A percentile compares a stretch with the other conserved stretches of the same genome.
phyloP scores from a whole-genome alignment of 345 rosid genomes.

The Conringia planisiliqua region DNA sequence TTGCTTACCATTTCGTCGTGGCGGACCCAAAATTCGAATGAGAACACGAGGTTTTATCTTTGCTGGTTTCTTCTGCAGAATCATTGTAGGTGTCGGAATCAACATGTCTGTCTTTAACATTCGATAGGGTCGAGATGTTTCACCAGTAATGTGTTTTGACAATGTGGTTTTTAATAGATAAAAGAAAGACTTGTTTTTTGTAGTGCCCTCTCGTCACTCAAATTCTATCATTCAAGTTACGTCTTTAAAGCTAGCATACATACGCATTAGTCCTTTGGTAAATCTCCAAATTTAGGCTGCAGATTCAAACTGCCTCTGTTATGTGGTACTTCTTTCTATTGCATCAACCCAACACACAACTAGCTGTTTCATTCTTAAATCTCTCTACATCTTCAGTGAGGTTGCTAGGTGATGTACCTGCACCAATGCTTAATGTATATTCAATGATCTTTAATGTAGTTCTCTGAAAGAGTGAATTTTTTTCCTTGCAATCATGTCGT shows the following conservation, averaged over 20 bases:
- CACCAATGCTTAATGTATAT: background rate
- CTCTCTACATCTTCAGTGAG: background rate
- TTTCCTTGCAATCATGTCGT: background rate
- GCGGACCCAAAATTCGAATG: conserved; percentile 75
- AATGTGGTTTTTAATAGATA: background rate
- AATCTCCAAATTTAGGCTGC: conserved; percentile 31
- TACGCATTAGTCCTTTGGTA: background rate
- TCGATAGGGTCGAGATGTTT: conserved; percentile 4
- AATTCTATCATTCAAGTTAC: background rate
- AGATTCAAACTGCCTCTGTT: background rate
- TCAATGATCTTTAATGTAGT: background rate
- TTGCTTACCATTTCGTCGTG: conserved; percentile 72
- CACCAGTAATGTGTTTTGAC: conserved; percentile 3
- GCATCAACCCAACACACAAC: too few species aligned
- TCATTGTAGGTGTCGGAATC: background rate
- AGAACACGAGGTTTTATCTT: conserved; percentile 29
- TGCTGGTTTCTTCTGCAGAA: conserved; percentile 11
- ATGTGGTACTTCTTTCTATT: too few species aligned
- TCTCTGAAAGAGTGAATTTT: background rate
- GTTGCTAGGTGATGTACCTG: background rate
- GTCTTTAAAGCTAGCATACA: background rate
- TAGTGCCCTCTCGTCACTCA: background rate
- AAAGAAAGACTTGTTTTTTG: background rate
- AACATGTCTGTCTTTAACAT: conserved; percentile 7
- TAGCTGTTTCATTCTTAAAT: background rate